Evolutionary conservation across 1,284 basidiomycete species (phyloP), one percentile per base, ranked within the genome.

Genomic region (Schizophyllum commune): DNA sequence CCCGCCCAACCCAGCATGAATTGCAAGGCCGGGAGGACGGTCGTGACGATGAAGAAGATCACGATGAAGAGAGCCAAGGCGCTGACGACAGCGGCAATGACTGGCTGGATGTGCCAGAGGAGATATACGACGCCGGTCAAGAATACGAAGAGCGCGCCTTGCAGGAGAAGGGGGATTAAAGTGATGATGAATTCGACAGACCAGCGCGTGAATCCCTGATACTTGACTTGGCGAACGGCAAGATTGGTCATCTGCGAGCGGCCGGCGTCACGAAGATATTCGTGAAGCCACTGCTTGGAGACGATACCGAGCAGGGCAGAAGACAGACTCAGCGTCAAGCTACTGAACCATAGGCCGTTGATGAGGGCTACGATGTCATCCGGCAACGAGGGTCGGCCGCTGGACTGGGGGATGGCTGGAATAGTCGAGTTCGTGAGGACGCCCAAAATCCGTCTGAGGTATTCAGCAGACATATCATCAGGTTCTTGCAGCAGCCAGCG

Each of bases 261-360:
- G 17, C 17, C 34, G n/a, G 34, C 32, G 58, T 71, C 70, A 19
- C 73, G 71, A 2, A 67, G 65, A 56, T 75, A 77, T 32, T 70
- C 69, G 56, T 77, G 73, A 6, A 79, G 67, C 79, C 79, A 80
- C 65, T 79, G 78, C 59, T 79, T 79, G 6, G 73, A 74, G 1
- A 79, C 71, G 73, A 79, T 77, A 15, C 77, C 74, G 55, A 77
- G 68, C 4, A 79, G 66, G 5, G 78, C 77, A 8, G 75, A 72
- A 6, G 74, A 73, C n/a, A 79, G 71, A 59, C 74, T 75, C 63
- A 71, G 75, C 2, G 74, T 68, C 19, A 79, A 68, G 22, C 75
- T 74, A 4, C 73, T 70, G 63, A 79, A 78, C 76, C 76, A 79
- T 13, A 79, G 68, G 6, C 73, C 76, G 61, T 79, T 80, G 8